Base-by-base conservation (phyloP, 805 yeast species). In the Pichia exigua region DNA sequence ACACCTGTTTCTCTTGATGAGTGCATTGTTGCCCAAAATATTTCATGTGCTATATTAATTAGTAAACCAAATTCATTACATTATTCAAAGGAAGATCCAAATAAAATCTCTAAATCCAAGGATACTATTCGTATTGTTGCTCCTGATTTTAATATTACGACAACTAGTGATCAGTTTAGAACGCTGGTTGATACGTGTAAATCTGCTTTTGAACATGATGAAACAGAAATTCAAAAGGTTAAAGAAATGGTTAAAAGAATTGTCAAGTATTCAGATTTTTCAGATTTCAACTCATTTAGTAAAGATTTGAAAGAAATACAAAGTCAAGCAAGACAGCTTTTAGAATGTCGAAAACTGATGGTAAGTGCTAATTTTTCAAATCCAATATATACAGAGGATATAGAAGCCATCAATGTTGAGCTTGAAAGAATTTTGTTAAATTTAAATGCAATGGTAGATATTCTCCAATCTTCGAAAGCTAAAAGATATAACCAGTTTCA, bases 111-210 rank as follows among this genome's bases (percentile, higher is more conserved):
- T 4, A 46, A 30, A 24, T 20, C 40, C 2, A 60, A 56, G 40
- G 61, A 62, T 42, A 52, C 58, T 1, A 44, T 61, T n/a, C 51
- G 59, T 32, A 56, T 64, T 1, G 51, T 63, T 32, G 64, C 71
- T 32, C 81, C 80, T 2, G 74, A 75, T 46, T 68, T 83, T 30
- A 68, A 71, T n/a, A 62, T 82, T 21, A 71, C 77, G 1, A 79
- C 82, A 3, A 78, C 79, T 7, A 76, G 85, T 17, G 67, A 68
- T 41, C 90, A 83, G 57, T 83, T 82, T 60, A 71, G 69, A 46
- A 70, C 81, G 0, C 65, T 82, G 4, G 79, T 76, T 57, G 69
- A 73, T n/a, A 74, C 80, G 10, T 66, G 73, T 0, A 70, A 73
- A 56, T 75, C 79, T 39, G 59, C 83, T 22, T 43, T 73, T 21